A percentile compares a stretch with the other conserved stretches of the same genome.
phyloP scores from a whole-genome alignment of 2,329 filamentous ascomycete genomes.

The Ceratocystis cacaofunesta region DNA sequence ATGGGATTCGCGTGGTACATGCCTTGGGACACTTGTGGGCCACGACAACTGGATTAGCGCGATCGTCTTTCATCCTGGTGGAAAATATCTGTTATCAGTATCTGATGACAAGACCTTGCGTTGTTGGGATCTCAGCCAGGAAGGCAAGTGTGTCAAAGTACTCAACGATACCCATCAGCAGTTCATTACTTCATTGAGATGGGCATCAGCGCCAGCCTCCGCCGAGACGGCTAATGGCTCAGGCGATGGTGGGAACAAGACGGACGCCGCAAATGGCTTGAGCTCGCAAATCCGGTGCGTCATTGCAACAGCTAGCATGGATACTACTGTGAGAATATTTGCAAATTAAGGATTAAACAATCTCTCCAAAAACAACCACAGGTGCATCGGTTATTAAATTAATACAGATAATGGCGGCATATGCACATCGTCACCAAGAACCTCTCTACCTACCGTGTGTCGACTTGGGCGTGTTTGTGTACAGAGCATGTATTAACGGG shows the following conservation, averaged over 20 bases:
- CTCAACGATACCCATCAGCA: constrained; percentile 64
- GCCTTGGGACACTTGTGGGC: constrained; percentile 69
- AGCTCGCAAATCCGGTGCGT: constrained; percentile 61
- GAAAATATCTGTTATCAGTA: constrained; percentile 75
- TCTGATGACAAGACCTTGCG: constrained; percentile 83
- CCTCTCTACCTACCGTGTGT: not conserved
- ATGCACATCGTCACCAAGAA: not conserved
- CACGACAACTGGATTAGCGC: constrained; percentile 92
- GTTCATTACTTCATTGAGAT: constrained; percentile 74
- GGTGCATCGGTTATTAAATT: not conserved
- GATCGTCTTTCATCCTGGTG: constrained; percentile 77
- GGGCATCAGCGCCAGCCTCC: constrained; percentile 48
- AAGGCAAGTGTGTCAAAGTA: constrained; percentile 76
- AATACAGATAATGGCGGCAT: not conserved
- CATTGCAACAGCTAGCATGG: constrained; percentile 71
- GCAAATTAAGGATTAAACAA: constrained; percentile 32
- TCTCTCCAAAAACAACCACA: not conserved
- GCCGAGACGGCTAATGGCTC: constrained; percentile 31
- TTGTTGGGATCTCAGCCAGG: constrained; percentile 87
- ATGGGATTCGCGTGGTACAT: constrained; percentile 73
- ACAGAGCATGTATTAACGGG: not conserved
- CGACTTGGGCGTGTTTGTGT: not conserved
- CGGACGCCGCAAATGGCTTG: constrained; percentile 25
- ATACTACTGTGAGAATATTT: constrained; percentile 65
- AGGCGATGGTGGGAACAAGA: constrained; percentile 28